Evolutionary conservation across 1,284 basidiomycete genomes (phyloP), one percentile per base, ranked within the genome.

Genomic region (Sporisorium scitamineum): DNA sequence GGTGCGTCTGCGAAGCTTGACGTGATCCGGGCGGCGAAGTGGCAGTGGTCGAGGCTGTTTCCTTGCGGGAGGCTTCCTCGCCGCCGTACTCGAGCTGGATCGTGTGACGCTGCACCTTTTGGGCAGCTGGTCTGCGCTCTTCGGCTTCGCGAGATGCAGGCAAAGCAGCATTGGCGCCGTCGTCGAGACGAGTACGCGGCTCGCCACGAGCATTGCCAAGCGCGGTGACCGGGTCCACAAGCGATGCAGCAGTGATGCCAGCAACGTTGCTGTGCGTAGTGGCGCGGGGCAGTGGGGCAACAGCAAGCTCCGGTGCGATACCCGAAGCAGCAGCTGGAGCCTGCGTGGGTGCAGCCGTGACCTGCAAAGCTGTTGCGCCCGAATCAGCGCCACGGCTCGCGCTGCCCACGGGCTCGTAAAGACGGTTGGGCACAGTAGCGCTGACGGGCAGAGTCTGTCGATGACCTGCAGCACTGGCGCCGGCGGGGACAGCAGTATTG

Each of bases 81-180:
- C 59, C 67, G 54, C 74, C 68, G 53, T 83, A 83, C 60, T 83
- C 81, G 60, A 83, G 73, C 73, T 83, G 81, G 45, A 83, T 78
- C 2, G 81, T 83, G 67, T 83, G 81, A 26, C 80, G 68, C 69
- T 83, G 81, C 34, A 70, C 63, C 66, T 83, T 83, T 27, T 76
- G 71, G 5, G 75, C 78, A 3, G 78, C 78, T 0, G 70, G 50
- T 24, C 52, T 63, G 53, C 67, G 72, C 29, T 64, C 52, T 11
- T 62, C 73, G 41, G 51, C 54, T 3, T 62, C 51, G 39, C 31
- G 50, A 29, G 55, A 41, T 31, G 66, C 50, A n/a, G 39, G 39
- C 18, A 42, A 20, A 3, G 54, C 10, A 41, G 39, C 54, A 5
- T 42, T 42, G 39, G 39, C 39, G 39, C 39, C 39, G n/a, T 66